Base-by-base conservation (phyloP, 768 basidiomycete genomes). In the Pisolithus orientalis region DNA sequence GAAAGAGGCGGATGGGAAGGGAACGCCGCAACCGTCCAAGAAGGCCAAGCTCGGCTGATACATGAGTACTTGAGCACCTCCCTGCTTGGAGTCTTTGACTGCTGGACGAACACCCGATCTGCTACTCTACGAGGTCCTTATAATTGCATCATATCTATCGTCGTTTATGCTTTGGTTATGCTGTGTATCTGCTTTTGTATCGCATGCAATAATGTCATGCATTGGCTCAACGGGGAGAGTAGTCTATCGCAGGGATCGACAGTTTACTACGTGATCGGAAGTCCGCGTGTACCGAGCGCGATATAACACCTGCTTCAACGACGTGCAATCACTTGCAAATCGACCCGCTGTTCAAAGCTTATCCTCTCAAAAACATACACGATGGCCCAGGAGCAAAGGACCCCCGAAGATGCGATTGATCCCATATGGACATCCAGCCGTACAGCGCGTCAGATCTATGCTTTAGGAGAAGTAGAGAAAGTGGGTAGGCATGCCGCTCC, bases 381-480 rank as follows among this genome's bases (percentile, higher is more conserved):
- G 16, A 65, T 65, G 66, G 56, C 65, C 6, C 62, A 63, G 28
- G 62, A 60, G 16, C 56, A 50, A 11, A 55, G 24, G 42, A 47
- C 34, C 24, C 59, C 53, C 5, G 53, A 54, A 54, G 57, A 52
- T 13, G 80, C 83, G 32, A 77, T 85, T 44, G 87, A 91, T 70
- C 83, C 86, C 6, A 85, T 90, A 52, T 91, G 87, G 87, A 80
- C 79, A 4, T 85, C 85, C 24, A 90, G 87, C 58, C 78, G 85
- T 21, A 90, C 89, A 32, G 85, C 87, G 32, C 76, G 85, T 51
- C 88, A 90, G 65, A 90, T 90, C 56, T 86, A 83, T 63, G 85
- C 84, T 4, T 78, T 91, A 8, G 83, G 85, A 24, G 82, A 84
- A 65, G 88, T 90, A 40, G 89, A 90, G 65, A 88, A 88, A 75